Percentiles rank a stretch among this genome's conserved stretches.
phyloP scores from a whole-genome alignment of 2,329 filamentous ascomycete genomes.

The Orbilia blumenaviensis region DNA sequence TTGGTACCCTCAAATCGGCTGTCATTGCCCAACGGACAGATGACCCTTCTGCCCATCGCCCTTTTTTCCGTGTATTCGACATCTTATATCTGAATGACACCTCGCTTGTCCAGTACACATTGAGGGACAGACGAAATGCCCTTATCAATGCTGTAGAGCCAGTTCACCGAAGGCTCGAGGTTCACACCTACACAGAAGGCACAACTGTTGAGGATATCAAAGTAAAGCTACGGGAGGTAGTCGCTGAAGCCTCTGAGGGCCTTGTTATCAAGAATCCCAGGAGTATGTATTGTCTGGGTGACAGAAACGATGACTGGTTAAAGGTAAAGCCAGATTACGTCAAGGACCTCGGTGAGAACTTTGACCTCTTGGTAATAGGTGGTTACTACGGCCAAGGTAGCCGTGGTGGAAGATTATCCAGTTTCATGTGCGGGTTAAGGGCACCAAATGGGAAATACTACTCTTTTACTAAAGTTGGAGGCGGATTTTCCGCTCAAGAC shows the following conservation, averaged over 20 bases:
- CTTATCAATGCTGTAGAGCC: constrained; percentile 75
- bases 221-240: constrained; percentile 78
- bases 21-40: constrained; percentile 80
- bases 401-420: constrained; percentile 82
- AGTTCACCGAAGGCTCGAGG: constrained; percentile 79
- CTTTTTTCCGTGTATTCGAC: constrained; percentile 85
- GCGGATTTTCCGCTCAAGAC: constrained; percentile 84
- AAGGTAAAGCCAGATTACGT: constrained; percentile 99
- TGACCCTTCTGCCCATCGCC: constrained; percentile 70
- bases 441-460: constrained; percentile 69
- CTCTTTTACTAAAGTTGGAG: constrained; percentile 99
- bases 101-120: constrained; percentile 80
- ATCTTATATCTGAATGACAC: constrained; percentile 86
- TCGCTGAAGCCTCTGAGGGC: constrained; percentile 71
- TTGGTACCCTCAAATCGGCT: constrained; percentile 92
- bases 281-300: constrained; percentile 85
- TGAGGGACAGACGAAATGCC: constrained; percentile 80
- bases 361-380: constrained; percentile 88
- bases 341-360: constrained; percentile 90
- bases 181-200: constrained; percentile 76
- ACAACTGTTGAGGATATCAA: constrained; percentile 78
- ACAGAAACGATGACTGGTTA: constrained; percentile 94
- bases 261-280: constrained; percentile 74
- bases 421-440: constrained; percentile 87
- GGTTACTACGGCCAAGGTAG: constrained; percentile 91